Evolutionary conservation across 768 basidiomycete species (phyloP).

Genomic region (Lentinula guzmanii): DNA sequence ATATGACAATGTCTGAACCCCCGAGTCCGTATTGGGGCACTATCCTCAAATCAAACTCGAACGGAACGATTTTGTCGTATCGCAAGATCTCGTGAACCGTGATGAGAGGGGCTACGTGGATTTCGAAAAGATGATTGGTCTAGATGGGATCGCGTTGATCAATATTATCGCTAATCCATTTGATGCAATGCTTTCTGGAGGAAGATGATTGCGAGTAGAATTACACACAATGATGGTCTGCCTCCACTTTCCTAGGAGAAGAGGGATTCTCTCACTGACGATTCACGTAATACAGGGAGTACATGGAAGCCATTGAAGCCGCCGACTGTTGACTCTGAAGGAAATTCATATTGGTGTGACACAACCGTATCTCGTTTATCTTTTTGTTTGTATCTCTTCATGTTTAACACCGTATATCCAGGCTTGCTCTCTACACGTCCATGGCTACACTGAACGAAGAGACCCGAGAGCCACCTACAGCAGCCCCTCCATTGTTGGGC

Average conservation of each 20-base stretch:
- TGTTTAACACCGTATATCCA: conserved; percentile 21
- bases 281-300: conserved; percentile 46
- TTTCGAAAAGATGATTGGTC: conserved; percentile 95
- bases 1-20: conserved; percentile 85
- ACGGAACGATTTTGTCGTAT: conserved; percentile 92
- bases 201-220: conserved; percentile 78
- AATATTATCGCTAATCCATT: conserved; percentile 83
- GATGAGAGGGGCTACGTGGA: conserved; percentile 85
- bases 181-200: conserved; percentile 60
- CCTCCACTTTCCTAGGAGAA: background rate
- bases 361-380: conserved; percentile 42
- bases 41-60: conserved; percentile 94
- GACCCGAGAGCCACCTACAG: conserved; percentile 93
- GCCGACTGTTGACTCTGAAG: conserved; percentile 70
- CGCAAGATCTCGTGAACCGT: conserved; percentile 87
- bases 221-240: conserved; percentile 95
- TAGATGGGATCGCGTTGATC: conserved; percentile 93
- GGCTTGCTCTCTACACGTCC: conserved; percentile 85
- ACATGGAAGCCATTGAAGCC: conserved; percentile 82
- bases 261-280: background rate
- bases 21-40: conserved; percentile 79
- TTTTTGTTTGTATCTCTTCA: background rate
- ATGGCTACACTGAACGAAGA: conserved; percentile 90
- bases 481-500: conserved; percentile 84
- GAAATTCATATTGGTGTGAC: conserved; percentile 63